Conservation (phyloP, 306 rosid species). For the Dicorynia guianensis region DNA sequence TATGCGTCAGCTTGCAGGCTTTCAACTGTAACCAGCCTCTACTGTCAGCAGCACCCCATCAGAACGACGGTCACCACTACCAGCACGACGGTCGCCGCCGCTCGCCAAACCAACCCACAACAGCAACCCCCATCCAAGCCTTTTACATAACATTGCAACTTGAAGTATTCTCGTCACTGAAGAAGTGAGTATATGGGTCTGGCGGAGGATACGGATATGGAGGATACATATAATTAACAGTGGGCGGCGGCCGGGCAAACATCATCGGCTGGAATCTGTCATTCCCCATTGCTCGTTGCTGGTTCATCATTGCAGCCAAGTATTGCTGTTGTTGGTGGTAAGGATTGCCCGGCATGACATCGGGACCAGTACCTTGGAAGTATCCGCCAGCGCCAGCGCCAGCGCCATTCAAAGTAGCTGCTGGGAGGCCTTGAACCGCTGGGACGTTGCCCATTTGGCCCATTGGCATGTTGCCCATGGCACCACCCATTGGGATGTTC, state of each 20-base stretch:
- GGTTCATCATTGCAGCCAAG: conserved; percentile 77
- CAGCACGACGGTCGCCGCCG: conserved; percentile 3
- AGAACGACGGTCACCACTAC: neutral
- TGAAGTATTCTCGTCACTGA: conserved; percentile 81
- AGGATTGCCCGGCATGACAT: conserved; percentile 59
- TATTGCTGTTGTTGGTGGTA: conserved; percentile 65
- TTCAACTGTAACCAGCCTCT: conserved; percentile 33
- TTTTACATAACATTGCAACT: conserved; percentile 80
- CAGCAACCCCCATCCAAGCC: neutral
- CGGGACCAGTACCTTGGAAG: conserved; percentile 57
- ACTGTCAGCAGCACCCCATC: neutral
- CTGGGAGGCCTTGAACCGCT: conserved; percentile 83
- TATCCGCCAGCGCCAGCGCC: conserved; percentile 44
- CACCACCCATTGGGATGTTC: conserved; percentile 50
- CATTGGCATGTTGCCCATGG: conserved; percentile 55
- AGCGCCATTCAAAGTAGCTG: conserved; percentile 45
- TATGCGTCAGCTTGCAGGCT: conserved; percentile 26
- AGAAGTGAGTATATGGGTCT: conserved; percentile 53
- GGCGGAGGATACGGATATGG: conserved; percentile 49
- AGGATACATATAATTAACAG: conserved; percentile 54
- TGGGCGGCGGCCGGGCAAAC: conserved; percentile 60
- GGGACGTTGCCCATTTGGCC: conserved; percentile 62
- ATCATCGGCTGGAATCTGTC: conserved; percentile 84
- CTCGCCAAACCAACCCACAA: conserved; percentile 11
- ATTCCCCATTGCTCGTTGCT: conserved; percentile 63